phyloP scores from a whole-genome alignment of 2,329 filamentous ascomycete genomes.

The Rhytidhysteron rufulum region DNA sequence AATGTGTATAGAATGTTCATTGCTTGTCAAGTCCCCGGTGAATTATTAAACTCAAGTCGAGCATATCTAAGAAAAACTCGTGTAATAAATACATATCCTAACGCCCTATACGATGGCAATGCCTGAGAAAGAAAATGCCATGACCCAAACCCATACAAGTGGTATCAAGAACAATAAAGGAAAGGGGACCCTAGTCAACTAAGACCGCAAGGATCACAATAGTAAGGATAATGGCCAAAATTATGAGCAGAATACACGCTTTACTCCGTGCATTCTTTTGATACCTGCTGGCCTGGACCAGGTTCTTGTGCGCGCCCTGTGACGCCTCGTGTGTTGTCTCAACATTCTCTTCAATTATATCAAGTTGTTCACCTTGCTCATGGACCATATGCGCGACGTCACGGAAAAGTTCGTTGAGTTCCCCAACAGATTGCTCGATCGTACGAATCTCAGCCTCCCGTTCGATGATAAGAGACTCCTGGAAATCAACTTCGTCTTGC shows the following conservation, averaged over 20 bases:
- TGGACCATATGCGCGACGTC: slow-evolving; percentile 97
- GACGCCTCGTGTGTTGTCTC: slow-evolving; percentile 78
- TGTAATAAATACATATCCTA: no score
- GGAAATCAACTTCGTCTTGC: slow-evolving; percentile 96
- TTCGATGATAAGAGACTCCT: slow-evolving; percentile 91
- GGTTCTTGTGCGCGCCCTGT: slow-evolving; percentile 77
- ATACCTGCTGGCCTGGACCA: slow-evolving; percentile 81
- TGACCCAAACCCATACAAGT: no score
- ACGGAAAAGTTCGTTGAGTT: slow-evolving; percentile 93
- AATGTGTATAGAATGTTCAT: no score
- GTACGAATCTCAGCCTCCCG: slow-evolving; percentile 95
- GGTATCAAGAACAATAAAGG: no score
- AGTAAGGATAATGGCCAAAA: slow-evolving; percentile 81
- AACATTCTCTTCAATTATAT: slow-evolving; percentile 85
- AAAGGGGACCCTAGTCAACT: slow-evolving; percentile 58
- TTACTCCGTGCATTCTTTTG: slow-evolving; percentile 95
- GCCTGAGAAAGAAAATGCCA: no score
- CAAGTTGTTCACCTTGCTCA: slow-evolving; percentile 86
- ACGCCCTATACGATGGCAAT: no score
- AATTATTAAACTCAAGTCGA: no score
- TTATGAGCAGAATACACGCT: slow-evolving; percentile 85
- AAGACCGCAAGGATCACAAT: slow-evolving; percentile 86
- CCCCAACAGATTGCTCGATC: slow-evolving; percentile 93
- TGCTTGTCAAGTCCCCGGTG: no score
- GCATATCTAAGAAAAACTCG: no score